A percentile compares a stretch with the other conserved stretches of the same genome.
Conservation (phyloP, 2,329 filamentous ascomycete species). For the Calonectria ilicicola region DNA sequence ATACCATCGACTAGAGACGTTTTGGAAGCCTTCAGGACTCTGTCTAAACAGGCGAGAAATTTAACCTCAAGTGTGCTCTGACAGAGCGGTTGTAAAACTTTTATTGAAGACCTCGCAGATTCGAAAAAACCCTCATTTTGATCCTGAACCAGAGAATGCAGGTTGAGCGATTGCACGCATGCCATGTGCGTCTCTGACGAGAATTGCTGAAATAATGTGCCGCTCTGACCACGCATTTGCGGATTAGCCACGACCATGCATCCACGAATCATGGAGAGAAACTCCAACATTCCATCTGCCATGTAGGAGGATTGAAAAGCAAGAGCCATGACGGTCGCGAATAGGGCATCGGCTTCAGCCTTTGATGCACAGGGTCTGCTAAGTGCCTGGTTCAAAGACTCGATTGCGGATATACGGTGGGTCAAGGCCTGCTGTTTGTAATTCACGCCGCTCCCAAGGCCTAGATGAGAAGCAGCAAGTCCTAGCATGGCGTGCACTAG, state of each 20-base stretch:
- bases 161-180: constrained; percentile 2
- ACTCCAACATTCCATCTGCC: constrained; percentile 52
- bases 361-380: constrained; percentile 37
- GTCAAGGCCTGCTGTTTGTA: constrained; percentile 42
- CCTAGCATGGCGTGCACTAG: constrained; percentile 53
- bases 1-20: constrained; percentile 19
- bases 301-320: constrained; percentile 51
- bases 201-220: constrained; percentile 22
- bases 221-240: constrained; percentile 4
- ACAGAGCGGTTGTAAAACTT: constrained; percentile 15
- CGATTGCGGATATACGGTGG: constrained; percentile 49
- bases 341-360: constrained; percentile 50
- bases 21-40: background rate
- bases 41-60: constrained; percentile 16
- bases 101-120: background rate
- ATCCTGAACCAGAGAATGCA: background rate
- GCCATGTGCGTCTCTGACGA: constrained; percentile 11
- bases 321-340: constrained; percentile 47
- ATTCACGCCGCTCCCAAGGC: constrained; percentile 33
- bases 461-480: constrained; percentile 50
- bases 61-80: constrained; percentile 21
- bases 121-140: background rate
- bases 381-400: constrained; percentile 44
- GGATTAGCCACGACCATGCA: constrained; percentile 36
- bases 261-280: constrained; percentile 46